These are phyloP conservation scores for Cucurbita argyrosperma DNA, from an alignment of 306 rosid genomes.

Conservation along the genomic window DNA sequence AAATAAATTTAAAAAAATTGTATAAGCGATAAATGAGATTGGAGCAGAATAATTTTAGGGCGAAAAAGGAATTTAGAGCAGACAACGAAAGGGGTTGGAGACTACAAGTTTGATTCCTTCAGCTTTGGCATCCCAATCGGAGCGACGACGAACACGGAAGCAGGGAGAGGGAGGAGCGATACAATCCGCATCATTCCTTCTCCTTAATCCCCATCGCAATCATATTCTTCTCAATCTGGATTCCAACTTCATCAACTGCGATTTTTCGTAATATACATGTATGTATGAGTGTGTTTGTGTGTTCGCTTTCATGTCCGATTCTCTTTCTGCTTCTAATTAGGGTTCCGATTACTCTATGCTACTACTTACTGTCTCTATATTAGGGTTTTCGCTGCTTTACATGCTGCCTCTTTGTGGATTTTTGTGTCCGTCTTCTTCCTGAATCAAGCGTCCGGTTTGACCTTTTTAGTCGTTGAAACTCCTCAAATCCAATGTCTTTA, in stretches of 20 bases:
- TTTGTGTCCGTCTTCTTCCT: not conserved
- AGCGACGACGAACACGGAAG: not conserved
- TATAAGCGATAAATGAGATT: not conserved
- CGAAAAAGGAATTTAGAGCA: not conserved
- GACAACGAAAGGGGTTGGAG: not conserved
- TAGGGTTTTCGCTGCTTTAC: conserved; percentile 2
- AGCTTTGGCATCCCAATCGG: not conserved
- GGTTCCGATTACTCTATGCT: not conserved
- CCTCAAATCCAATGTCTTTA: not conserved
- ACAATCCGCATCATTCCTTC: not conserved
- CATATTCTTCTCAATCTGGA: not conserved
- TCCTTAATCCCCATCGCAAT: not conserved
- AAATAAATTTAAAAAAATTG: too few species aligned
- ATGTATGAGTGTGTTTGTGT: too few species aligned
- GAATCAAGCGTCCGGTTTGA: conserved; percentile 6
- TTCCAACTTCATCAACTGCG: not conserved
- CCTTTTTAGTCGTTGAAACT: not conserved
- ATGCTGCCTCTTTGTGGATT: not conserved
- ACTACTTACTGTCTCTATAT: not conserved
- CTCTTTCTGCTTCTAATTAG: not conserved
- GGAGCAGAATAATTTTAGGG: not conserved
- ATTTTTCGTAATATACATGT: not conserved
- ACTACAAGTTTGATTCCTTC: not conserved
- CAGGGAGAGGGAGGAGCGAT: not conserved
- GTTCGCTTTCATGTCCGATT: not conserved